These are phyloP conservation scores for Neoboletus magnificus DNA, from an alignment of 768 basidiomycete species.

Conservation along the genomic window DNA sequence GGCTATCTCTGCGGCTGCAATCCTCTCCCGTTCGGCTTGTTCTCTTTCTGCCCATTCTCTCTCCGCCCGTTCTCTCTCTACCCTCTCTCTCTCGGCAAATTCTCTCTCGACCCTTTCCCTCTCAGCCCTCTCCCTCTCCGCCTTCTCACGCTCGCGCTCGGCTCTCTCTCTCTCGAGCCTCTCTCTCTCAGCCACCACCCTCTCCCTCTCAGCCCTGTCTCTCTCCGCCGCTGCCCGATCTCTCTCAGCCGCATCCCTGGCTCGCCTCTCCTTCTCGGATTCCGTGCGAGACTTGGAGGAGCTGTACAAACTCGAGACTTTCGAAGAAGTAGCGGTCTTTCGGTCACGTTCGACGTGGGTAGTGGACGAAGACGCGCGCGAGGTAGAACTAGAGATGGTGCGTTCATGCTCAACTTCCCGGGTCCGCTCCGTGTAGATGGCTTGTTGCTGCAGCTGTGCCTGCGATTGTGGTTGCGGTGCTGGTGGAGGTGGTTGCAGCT, in stretches of 20 bases:
- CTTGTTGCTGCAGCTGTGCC: constrained; percentile 6
- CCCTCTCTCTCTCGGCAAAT: constrained; percentile 1
- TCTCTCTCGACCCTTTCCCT: neutral
- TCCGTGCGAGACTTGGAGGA: constrained; percentile 18
- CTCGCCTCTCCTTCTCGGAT: constrained; percentile 24
- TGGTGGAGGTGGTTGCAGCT: neutral
- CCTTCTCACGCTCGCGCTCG: neutral
- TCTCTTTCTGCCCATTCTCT: constrained; percentile 6
- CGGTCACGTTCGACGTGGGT: constrained; percentile 26
- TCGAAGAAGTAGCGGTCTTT: constrained; percentile 25
- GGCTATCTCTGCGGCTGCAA: constrained; percentile 3
- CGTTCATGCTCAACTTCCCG: constrained; percentile 26
- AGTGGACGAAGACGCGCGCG: constrained; percentile 21
- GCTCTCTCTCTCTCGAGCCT: constrained; percentile 1
- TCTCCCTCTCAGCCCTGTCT: constrained; percentile 8
- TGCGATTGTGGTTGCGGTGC: neutral
- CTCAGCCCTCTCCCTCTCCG: constrained; percentile 10
- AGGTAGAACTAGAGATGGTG: constrained; percentile 24
- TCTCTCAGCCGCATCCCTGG: constrained; percentile 19
- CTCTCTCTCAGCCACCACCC: constrained; percentile 7
- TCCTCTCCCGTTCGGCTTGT: constrained; percentile 1
- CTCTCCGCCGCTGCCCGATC: constrained; percentile 15
- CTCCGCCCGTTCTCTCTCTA: neutral
- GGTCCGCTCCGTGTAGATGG: constrained; percentile 23
- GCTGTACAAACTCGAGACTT: constrained; percentile 34